A percentile compares a stretch with the other conserved stretches of the same genome.
These are phyloP conservation scores for Yamadazyma aaseri DNA, from an alignment of 1,139 yeast species.

Conservation along the genomic window DNA sequence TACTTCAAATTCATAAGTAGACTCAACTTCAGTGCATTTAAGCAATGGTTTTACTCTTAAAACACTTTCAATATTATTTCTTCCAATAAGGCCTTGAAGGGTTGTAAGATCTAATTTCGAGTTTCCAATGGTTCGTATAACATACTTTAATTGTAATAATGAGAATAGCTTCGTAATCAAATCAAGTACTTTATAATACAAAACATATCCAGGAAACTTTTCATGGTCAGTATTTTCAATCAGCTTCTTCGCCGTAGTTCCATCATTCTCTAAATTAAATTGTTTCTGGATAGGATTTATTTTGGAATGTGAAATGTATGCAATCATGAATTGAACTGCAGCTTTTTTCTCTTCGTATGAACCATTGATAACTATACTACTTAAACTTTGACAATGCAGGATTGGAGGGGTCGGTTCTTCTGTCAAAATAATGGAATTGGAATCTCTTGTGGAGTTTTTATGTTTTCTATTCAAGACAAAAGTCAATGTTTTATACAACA, in stretches of 20 bases:
- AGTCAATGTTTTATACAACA: constrained; percentile 4
- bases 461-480: neutral
- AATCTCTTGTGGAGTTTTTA: no score
- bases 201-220: constrained; percentile 20
- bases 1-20: neutral
- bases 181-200: constrained; percentile 18
- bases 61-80: neutral
- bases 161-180: constrained; percentile 19
- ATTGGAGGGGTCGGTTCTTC: neutral
- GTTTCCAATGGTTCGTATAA: constrained; percentile 19
- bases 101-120: constrained; percentile 2
- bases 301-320: constrained; percentile 7
- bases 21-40: neutral
- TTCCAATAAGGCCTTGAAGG: constrained; percentile 4
- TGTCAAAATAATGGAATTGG: neutral
- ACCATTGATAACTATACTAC: constrained; percentile 29
- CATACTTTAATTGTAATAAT: constrained; percentile 21
- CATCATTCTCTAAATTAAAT: constrained; percentile 6
- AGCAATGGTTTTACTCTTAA: constrained; percentile 4
- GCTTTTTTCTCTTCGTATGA: constrained; percentile 34
- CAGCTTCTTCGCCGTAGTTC: constrained; percentile 16
- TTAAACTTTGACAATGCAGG: constrained; percentile 20
- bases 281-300: constrained; percentile 6
- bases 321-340: constrained; percentile 8
- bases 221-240: constrained; percentile 14